These are phyloP conservation scores for Debaryomycetaceae sp. DNA, from an alignment of 1,139 yeast species.

Conservation along the genomic window DNA sequence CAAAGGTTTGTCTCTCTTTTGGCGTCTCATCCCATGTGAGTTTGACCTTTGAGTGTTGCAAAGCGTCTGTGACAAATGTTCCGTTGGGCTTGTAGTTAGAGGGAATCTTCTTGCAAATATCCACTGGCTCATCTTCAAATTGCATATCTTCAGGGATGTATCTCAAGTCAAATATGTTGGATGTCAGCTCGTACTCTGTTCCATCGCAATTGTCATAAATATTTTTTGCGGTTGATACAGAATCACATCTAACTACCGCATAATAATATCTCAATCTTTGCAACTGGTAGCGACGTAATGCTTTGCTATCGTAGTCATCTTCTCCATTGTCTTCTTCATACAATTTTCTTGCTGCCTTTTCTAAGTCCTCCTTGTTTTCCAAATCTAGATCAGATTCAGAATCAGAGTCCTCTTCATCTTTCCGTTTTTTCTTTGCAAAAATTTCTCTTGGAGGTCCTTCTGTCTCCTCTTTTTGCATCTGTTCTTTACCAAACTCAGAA, in stretches of 20 bases:
- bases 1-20: conserved; percentile 74
- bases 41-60: conserved; percentile 90
- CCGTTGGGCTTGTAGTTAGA: conserved; percentile 76
- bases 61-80: conserved; percentile 83
- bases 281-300: conserved; percentile 75
- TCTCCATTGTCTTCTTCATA: conserved; percentile 72
- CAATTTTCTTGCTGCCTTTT: conserved; percentile 58
- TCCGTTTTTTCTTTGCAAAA: conserved; percentile 46
- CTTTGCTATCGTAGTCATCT: conserved; percentile 69
- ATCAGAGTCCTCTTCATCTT: conserved; percentile 37
- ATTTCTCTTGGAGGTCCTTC: conserved; percentile 93
- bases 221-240: conserved; percentile 63
- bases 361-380: conserved; percentile 40
- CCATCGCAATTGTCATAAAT: conserved; percentile 91
- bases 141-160: conserved; percentile 91
- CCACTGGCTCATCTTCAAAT: conserved; percentile 74
- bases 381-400: conserved; percentile 48
- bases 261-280: conserved; percentile 86
- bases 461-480: conserved; percentile 83
- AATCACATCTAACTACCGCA: conserved; percentile 87
- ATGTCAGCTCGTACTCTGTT: conserved; percentile 92
- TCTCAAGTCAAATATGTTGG: conserved; percentile 88
- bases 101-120: conserved; percentile 69
- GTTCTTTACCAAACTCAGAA: conserved; percentile 89
- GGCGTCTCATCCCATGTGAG: conserved; percentile 99